phyloP scores from a whole-genome alignment of 1,284 basidiomycete species.

The Austroboletus novae-zelandiae region DNA sequence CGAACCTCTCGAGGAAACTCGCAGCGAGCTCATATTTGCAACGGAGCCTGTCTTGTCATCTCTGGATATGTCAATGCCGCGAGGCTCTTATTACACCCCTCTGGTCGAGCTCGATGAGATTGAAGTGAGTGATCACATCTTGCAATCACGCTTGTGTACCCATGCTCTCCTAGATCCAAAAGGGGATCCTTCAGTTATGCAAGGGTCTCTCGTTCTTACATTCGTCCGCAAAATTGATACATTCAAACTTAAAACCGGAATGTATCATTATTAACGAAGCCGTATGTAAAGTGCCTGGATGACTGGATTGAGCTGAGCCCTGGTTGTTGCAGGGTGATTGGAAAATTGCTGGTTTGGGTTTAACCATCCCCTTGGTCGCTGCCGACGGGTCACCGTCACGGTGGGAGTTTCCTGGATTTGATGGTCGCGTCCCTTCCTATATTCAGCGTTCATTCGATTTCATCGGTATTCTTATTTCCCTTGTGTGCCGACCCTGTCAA shows the following conservation, averaged over 20 bases:
- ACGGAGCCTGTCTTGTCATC: slow-evolving; percentile 87
- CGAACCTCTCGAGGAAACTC: slow-evolving; percentile 94
- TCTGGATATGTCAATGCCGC: slow-evolving; percentile 71
- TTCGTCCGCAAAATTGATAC: slow-evolving; percentile 86
- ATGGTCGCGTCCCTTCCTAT: slow-evolving; percentile 76
- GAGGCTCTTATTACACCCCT: slow-evolving; percentile 51
- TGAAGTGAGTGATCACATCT: slow-evolving; percentile 54
- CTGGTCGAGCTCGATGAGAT: slow-evolving; percentile 84
- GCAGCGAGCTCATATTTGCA: slow-evolving; percentile 87
- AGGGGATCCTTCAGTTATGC: slow-evolving; percentile 91
- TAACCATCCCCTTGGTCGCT: slow-evolving; percentile 77
- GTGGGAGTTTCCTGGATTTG: slow-evolving; percentile 89
- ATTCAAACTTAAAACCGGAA: slow-evolving; percentile 88
- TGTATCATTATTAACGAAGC: slow-evolving; percentile 85
- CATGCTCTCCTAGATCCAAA: slow-evolving; percentile 76
- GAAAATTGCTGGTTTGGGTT: slow-evolving; percentile 91
- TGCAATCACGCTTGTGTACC: slow-evolving; percentile 10
- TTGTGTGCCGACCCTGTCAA: neutral
- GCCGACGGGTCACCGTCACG: slow-evolving; percentile 73
- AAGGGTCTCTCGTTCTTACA: slow-evolving; percentile 94
- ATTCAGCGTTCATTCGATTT: slow-evolving; percentile 95
- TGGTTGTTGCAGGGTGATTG: slow-evolving; percentile 79
- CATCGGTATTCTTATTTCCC: slow-evolving; percentile 56
- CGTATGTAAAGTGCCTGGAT: slow-evolving; percentile 45
- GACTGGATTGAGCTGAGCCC: neutral